Evolutionary conservation across 768 basidiomycete genomes (phyloP), one percentile per base, ranked within the genome.

Genomic region (Agrocybe praecox): DNA sequence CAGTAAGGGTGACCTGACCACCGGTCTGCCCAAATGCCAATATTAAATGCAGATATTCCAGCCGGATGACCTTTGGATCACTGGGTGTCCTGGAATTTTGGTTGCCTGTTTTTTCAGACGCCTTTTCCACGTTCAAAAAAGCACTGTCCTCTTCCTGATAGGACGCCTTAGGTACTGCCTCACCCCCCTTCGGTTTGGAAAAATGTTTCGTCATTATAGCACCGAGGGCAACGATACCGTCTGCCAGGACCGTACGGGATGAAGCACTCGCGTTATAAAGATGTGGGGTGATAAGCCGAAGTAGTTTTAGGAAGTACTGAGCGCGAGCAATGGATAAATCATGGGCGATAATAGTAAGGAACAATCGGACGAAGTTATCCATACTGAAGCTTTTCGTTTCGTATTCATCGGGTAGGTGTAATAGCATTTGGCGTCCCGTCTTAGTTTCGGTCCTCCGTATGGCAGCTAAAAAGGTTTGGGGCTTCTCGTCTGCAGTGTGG

Each of bases 321-420:
- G 90, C 86, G 19, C 90, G 84, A 21, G 81, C 69, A 46, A 85
- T 85, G 5, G 80, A 76, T 15, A 86, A 78, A 66, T 91, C 86
- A 60, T 91, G 87, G 6, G 89, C 90, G 52, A 93, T 89, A 56
- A 93, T 86, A 1, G 90, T 92, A 26, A 92, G 76, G 65, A 91
- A 85, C 8, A 93, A 76, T 15, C 85, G 82, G 24, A 90, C 82
- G 22, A 91, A 76, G 64, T 92, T 77, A 57, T 88, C 87, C 63
- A 88, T 74, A 18, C 75, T 75, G 14, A 93, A 76, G 2, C 76
- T 72, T 56, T 76, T 77, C 18, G 78, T 74, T 65, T 87, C 86
- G 58, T 85, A 86, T 67, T 87, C 80, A 26, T 86, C 83, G 2
- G 83, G 84, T 48, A 85, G 71, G 23, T 78, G 73, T 40, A 81